Percentiles rank a stretch among this genome's conserved stretches.
Evolutionary conservation across 2,329 filamentous ascomycete genomes (phyloP).

Genomic region (Ceratocystiopsis sp.): DNA sequence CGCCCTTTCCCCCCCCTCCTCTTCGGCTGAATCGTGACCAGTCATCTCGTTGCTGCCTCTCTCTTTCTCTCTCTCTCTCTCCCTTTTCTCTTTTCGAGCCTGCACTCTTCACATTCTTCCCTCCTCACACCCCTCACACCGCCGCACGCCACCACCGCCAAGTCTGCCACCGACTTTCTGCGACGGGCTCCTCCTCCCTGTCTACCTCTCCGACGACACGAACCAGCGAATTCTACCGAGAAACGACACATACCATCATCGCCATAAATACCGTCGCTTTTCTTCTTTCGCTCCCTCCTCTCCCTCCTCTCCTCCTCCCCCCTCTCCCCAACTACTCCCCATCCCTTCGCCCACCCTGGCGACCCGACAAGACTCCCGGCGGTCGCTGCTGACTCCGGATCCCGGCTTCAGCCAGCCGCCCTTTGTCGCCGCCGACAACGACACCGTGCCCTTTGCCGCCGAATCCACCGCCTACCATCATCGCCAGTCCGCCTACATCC

Average conservation of each 20-base stretch:
- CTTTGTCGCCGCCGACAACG: not conserved
- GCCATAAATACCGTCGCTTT: not conserved
- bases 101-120: not conserved
- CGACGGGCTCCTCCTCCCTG: no score
- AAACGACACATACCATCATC: not conserved
- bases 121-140: not conserved
- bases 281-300: not conserved
- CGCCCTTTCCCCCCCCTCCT: not conserved
- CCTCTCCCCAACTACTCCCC: not conserved
- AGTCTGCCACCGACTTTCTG: not conserved
- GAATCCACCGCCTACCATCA: no score
- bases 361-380: conserved; percentile 26
- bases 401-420: conserved; percentile 15
- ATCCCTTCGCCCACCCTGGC: conserved; percentile 21
- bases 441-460: no score
- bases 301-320: not conserved
- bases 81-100: not conserved
- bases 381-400: conserved; percentile 25
- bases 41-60: not conserved
- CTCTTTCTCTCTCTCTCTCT: not conserved
- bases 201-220: no score
- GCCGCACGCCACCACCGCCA: not conserved
- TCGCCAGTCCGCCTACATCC: no score
- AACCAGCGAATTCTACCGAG: no score
- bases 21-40: not conserved